A percentile compares a stretch with the other conserved stretches of the same genome.
These are phyloP conservation scores for Phlebiopsis flavidoalba DNA, from an alignment of 768 basidiomycete genomes.

Conservation along the genomic window DNA sequence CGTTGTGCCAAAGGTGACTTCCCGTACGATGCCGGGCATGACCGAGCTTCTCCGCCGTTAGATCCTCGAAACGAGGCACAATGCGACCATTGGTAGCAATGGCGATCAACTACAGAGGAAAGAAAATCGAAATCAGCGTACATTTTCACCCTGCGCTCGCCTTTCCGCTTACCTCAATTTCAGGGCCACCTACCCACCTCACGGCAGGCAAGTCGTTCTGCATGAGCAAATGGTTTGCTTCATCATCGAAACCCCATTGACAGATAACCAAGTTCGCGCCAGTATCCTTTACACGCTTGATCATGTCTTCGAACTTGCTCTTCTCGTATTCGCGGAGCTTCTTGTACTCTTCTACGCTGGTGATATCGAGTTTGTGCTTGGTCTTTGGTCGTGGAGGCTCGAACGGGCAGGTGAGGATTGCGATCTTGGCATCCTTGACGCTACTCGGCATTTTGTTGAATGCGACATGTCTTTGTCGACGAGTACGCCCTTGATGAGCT, in stretches of 20 bases:
- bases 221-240: slow-evolving; percentile 97
- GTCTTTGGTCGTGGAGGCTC: slow-evolving; percentile 99
- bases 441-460: slow-evolving; percentile 92
- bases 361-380: slow-evolving; percentile 98
- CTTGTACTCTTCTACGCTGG: slow-evolving; percentile 93
- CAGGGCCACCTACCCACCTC: slow-evolving; percentile 98
- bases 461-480: slow-evolving; percentile 99
- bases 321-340: slow-evolving; percentile 93
- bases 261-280: slow-evolving; percentile 99
- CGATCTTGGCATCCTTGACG: slow-evolving; percentile 85
- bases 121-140: background rate
- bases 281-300: slow-evolving; percentile 90
- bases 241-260: slow-evolving; percentile 99
- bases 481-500: slow-evolving; percentile 93
- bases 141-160: background rate
- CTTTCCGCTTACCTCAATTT: slow-evolving; percentile 74
- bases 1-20: slow-evolving; percentile 95
- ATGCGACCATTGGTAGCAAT: slow-evolving; percentile 98
- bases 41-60: slow-evolving; percentile 86
- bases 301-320: slow-evolving; percentile 96
- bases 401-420: slow-evolving; percentile 98
- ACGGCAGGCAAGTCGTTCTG: slow-evolving; percentile 97
- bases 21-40: slow-evolving; percentile 90
- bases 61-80: slow-evolving; percentile 96
- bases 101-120: slow-evolving; percentile 71